Conservation (phyloP, 306 rosid species). For the Coriaria nepalensis region DNA sequence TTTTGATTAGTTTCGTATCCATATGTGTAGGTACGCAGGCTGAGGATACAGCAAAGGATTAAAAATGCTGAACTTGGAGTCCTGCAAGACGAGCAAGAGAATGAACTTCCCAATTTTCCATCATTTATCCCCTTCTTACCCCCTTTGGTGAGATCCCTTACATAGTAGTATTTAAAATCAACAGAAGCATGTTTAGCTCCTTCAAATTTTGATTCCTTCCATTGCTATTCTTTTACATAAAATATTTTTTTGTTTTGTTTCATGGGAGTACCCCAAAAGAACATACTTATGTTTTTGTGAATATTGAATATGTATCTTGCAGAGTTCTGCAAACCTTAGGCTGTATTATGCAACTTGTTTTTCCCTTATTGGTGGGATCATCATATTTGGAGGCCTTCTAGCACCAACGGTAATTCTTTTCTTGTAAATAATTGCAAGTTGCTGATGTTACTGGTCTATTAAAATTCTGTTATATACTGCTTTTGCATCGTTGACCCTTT, state of each 20-base stretch:
- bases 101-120: conserved; percentile 85
- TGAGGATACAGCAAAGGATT: conserved; percentile 84
- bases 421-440: background rate
- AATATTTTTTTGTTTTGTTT: conserved; percentile 8
- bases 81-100: conserved; percentile 51
- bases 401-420: conserved; percentile 70
- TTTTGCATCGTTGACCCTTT: no score
- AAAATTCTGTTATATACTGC: background rate
- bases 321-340: conserved; percentile 79
- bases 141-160: conserved; percentile 57
- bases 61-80: conserved; percentile 67
- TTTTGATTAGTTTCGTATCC: conserved; percentile 1
- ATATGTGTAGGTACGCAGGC: conserved; percentile 74
- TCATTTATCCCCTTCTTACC: conserved; percentile 98
- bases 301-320: conserved; percentile 27
- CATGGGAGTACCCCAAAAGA: background rate
- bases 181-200: background rate
- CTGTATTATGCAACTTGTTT: conserved; percentile 77
- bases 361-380: conserved; percentile 71
- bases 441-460: background rate
- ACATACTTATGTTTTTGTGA: background rate
- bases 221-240: background rate
- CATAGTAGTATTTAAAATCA: background rate
- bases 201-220: background rate
- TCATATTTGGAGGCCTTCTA: conserved; percentile 86